Conservation (phyloP, 2,329 filamentous ascomycete species). For the Aspergillus quadricinctus region DNA sequence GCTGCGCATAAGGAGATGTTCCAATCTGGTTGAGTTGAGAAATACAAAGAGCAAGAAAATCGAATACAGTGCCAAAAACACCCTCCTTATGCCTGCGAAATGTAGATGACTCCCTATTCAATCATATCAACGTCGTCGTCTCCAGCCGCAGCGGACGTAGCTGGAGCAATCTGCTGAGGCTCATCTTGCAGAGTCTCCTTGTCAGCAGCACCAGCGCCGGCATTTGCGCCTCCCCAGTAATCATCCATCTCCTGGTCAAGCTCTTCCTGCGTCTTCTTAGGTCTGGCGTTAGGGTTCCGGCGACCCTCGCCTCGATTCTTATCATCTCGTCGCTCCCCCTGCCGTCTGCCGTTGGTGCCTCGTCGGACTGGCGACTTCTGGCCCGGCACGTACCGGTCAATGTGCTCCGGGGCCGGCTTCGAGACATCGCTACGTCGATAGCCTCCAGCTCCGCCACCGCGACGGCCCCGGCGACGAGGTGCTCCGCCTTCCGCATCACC, state of each 20-base stretch:
- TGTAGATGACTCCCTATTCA: slow-evolving; percentile 43
- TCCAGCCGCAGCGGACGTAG: slow-evolving; percentile 29
- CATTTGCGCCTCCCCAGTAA: slow-evolving; percentile 63
- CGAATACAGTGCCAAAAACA: neutral
- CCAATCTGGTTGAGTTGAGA: neutral
- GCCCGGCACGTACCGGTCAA: slow-evolving; percentile 76
- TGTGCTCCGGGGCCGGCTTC: slow-evolving; percentile 59
- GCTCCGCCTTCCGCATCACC: slow-evolving; percentile 27
- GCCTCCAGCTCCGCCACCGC: slow-evolving; percentile 35
- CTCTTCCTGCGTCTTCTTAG: slow-evolving; percentile 84
- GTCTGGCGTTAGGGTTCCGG: slow-evolving; percentile 51
- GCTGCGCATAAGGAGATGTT: neutral
- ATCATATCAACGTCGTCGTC: slow-evolving; percentile 68
- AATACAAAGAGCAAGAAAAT: neutral
- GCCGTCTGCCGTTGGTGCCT: slow-evolving; percentile 49
- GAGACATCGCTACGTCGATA: slow-evolving; percentile 51
- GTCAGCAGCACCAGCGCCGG: slow-evolving; percentile 37
- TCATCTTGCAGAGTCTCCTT: slow-evolving; percentile 22
- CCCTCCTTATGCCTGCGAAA: neutral
- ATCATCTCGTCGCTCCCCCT: slow-evolving; percentile 23
- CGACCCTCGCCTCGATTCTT: slow-evolving; percentile 25
- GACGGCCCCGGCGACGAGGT: slow-evolving; percentile 40
- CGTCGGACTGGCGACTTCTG: slow-evolving; percentile 40
- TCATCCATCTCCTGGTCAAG: slow-evolving; percentile 96
- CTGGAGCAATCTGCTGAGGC: slow-evolving; percentile 23